Conservation (phyloP, 306 rosid species). For the Ceratonia siliqua region DNA sequence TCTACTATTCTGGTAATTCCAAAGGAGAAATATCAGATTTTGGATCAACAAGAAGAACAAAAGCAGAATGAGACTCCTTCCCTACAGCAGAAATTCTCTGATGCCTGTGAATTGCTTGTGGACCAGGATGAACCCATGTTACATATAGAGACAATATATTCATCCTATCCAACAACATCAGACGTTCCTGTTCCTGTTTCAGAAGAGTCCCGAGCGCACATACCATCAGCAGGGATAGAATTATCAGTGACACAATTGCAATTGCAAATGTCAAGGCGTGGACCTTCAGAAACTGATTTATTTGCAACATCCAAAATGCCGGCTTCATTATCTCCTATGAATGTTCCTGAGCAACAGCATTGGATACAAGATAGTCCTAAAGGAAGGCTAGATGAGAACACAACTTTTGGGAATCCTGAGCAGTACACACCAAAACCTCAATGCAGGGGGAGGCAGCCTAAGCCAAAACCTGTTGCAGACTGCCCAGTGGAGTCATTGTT, state of each 20-base stretch:
- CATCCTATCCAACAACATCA: not conserved
- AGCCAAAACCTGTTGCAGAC: not conserved
- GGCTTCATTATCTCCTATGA: slow-evolving; percentile 5
- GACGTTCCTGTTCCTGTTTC: slow-evolving; percentile 12
- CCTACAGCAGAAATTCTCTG: not conserved
- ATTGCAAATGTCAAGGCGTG: not conserved
- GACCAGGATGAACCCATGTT: not conserved
- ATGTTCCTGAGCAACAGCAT: not conserved
- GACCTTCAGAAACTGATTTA: not conserved
- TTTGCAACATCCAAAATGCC: not conserved
- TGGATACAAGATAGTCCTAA: not conserved
- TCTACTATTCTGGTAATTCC: not conserved
- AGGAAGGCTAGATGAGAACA: not conserved
- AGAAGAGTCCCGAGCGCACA: not conserved
- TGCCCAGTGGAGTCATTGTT: slow-evolving; percentile 5
- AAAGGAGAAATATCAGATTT: not conserved
- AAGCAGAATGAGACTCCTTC: not conserved
- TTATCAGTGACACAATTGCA: not conserved
- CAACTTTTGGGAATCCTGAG: not conserved
- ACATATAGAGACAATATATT: slow-evolving; percentile 12
- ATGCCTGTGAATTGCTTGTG: slow-evolving; percentile 1
- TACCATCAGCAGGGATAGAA: slow-evolving; percentile 4
- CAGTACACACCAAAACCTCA: not conserved
- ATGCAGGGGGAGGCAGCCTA: not conserved
- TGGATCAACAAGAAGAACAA: not conserved